phyloP scores from a whole-genome alignment of 768 basidiomycete genomes.

The Kwoniella mangroviensis region DNA sequence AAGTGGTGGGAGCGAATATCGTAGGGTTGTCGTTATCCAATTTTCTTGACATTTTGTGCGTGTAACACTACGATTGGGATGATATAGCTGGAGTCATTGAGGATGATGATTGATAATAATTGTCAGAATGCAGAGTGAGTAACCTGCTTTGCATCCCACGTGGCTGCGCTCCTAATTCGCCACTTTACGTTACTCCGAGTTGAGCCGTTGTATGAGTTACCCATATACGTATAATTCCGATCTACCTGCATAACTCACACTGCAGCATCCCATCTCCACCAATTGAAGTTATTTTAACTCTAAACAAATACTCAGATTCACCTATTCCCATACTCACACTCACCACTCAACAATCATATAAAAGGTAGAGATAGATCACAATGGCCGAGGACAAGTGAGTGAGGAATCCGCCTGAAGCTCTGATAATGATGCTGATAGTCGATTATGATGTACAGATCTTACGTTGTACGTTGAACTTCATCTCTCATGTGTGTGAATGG shows the following conservation, averaged over 20 bases:
- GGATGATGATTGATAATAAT: not conserved
- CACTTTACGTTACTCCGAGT: conserved; percentile 14
- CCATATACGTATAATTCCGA: conserved; percentile 15
- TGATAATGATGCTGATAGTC: not conserved
- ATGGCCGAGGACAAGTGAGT: conserved; percentile 47
- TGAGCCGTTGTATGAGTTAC: not conserved
- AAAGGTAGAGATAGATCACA: too few relatives aligned
- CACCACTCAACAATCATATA: too few relatives aligned
- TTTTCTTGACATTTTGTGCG: conserved; percentile 41
- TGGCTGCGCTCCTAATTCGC: not conserved
- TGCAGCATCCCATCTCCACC: not conserved
- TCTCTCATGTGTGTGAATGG: not conserved
- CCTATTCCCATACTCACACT: not conserved
- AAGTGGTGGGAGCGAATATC: conserved; percentile 64
- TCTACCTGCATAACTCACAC: not conserved
- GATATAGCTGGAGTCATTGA: too few relatives aligned
- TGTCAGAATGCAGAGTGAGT: not conserved
- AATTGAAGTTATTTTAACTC: not conserved
- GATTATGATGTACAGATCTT: conserved; percentile 36
- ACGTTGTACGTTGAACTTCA: conserved; percentile 48
- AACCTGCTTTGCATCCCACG: not conserved
- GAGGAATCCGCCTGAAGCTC: not conserved
- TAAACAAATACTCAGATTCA: not conserved
- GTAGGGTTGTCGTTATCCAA: conserved; percentile 85
- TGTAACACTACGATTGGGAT: too few relatives aligned